Conservation (phyloP, 129 eudicot species). For the Chrysanthemum seticuspe region DNA sequence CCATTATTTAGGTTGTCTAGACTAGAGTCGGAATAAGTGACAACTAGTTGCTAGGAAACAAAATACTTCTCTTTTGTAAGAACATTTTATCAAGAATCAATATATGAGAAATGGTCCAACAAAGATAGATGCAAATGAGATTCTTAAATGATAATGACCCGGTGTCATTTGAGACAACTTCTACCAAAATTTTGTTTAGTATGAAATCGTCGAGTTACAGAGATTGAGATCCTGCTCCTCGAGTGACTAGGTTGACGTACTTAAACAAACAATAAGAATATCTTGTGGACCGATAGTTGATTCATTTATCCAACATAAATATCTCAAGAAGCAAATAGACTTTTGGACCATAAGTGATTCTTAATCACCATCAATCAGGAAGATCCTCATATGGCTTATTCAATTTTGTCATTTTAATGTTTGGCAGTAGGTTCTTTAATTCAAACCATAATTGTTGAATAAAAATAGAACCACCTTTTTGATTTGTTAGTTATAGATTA, state of each 20-base stretch:
- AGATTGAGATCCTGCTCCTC: background rate
- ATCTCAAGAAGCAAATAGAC: background rate
- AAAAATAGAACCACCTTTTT: too few species aligned
- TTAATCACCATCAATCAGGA: background rate
- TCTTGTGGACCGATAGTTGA: background rate
- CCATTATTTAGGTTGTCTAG: background rate
- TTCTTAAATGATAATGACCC: too few species aligned
- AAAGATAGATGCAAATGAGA: background rate
- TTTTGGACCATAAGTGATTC: constrained; percentile 19
- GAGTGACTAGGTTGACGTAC: background rate
- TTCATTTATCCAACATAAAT: background rate
- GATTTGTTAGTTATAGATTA: too few species aligned
- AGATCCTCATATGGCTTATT: background rate
- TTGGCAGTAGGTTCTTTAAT: too few species aligned
- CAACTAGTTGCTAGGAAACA: background rate
- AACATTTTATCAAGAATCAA: constrained; percentile 24
- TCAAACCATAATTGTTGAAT: background rate
- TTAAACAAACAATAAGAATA: constrained; percentile 24
- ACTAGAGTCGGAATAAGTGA: constrained; percentile 12
- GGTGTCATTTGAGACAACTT: too few species aligned
- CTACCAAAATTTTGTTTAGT: too few species aligned
- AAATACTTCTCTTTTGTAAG: background rate
- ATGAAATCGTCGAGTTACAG: too few species aligned
- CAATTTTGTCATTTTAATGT: background rate
- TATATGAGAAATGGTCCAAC: constrained; percentile 14